phyloP scores from a whole-genome alignment of 2,329 filamentous ascomycete species.

The Chaetoscypha palmicola region DNA sequence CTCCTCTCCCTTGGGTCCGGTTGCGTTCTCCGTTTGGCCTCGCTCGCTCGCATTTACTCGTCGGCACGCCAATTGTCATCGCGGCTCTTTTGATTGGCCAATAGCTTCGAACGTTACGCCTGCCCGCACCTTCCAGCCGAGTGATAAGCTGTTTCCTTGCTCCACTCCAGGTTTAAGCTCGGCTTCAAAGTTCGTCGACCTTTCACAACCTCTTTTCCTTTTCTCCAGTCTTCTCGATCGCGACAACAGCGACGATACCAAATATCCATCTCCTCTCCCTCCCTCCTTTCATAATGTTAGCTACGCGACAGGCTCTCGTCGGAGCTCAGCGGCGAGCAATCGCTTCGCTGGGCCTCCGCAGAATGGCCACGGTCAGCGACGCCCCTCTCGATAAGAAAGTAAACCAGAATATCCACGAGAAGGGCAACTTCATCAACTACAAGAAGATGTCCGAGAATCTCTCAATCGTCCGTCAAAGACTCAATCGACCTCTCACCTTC shows the following conservation, averaged over 20 bases:
- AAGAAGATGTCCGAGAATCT: conserved; percentile 99
- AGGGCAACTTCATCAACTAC: conserved; percentile 97
- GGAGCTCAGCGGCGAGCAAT: conserved; percentile 54
- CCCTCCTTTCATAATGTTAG: conserved; percentile 51
- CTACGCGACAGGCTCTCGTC: conserved; percentile 63
- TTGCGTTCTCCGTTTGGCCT: no score
- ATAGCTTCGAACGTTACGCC: no score
- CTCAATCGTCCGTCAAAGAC: conserved; percentile 75
- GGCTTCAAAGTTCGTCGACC: no score
- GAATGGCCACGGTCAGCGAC: conserved; percentile 81
- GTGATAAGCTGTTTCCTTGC: no score
- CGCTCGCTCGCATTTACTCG: no score
- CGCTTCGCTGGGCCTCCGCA: conserved; percentile 55
- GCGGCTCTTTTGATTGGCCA: no score
- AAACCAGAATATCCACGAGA: conserved; percentile 95
- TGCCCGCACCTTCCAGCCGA: no score
- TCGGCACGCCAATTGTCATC: no score
- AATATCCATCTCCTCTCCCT: conserved; percentile 12
- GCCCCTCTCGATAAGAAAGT: conserved; percentile 90
- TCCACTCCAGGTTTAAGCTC: no score
- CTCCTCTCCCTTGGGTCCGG: no score
- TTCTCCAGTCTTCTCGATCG: conserved; percentile 11
- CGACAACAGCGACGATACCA: conserved; percentile 6
- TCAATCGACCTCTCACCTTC: conserved; percentile 90
- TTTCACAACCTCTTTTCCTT: no score